Evolutionary conservation across 805 yeast species (phyloP), one percentile per base, ranked within the genome.

Genomic region (Pichia deserticola): DNA sequence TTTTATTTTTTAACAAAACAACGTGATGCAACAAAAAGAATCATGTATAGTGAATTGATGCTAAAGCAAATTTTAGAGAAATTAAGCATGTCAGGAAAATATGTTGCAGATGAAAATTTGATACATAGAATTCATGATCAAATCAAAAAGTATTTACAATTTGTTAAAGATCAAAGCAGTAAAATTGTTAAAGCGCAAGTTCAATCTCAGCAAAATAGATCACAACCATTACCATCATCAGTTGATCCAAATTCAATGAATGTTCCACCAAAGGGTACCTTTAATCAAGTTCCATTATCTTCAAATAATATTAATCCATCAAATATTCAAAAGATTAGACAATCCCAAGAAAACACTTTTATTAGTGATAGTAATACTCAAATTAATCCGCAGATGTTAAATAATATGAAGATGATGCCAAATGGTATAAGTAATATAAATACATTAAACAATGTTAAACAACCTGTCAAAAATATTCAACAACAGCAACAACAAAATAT

Each of bases 41-140:
- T 89, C 51, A 74, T 89, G 52, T 90, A 86, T 61, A 79, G 86
- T 74, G 82, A 88, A 65, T 76, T 81, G 52, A 83, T 88, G 83
- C 81, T 87, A 41, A 83, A 81, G 59, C 85, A 83, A 61, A 85
- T 88, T 52, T 68, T 83, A 56, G 93, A 87, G 46, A 81, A 78
- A 42, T 71, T 88, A 55, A 77, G 81, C 51, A 56, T 54, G 35
- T 54, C 58, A 5, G 65, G 66, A 11, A 73, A 79, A 54, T 88
- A 76, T 60, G 77, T 82, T 54, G 90, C 90, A 1, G 78, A 80
- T n/a, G 84, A 85, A 13, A 87, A 81, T 43, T 72, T 86, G 39
- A 70, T 87, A 47, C 86, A 80, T 41, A 84, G 82, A 64, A 75
- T 89, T 49, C 80, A 83, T 53, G 69, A 73, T 43, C 95, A 89